A percentile compares a stretch with the other conserved stretches of the same genome.
Evolutionary conservation across 805 yeast genomes (phyloP).

Genomic region (Wickerhamomyces chambardii): DNA sequence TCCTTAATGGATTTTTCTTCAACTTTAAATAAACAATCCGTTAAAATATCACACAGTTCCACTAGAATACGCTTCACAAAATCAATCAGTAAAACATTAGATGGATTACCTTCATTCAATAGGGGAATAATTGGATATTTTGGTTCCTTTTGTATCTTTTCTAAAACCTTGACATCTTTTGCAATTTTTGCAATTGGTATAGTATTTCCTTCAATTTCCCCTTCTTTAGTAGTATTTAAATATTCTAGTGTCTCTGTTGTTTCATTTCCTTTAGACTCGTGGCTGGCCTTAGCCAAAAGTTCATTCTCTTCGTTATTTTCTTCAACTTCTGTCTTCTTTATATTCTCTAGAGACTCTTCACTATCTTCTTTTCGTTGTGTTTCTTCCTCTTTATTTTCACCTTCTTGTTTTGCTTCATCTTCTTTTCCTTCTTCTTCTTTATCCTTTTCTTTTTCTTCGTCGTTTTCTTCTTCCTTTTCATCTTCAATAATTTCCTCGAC

Average conservation of each 20-base stretch:
- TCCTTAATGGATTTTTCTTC: constrained; percentile 36
- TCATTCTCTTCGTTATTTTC: neutral
- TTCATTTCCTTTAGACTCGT: neutral
- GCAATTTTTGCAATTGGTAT: no score
- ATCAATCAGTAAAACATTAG: constrained; percentile 24
- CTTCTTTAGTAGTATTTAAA: no score
- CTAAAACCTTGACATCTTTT: neutral
- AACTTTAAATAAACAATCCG: constrained; percentile 22
- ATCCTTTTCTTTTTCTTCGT: constrained; percentile 1
- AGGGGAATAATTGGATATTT: neutral
- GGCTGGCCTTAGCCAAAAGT: no score
- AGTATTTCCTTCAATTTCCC: no score
- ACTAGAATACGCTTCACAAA: constrained; percentile 25
- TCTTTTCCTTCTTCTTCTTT: constrained; percentile 3
- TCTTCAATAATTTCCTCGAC: constrained; percentile 1
- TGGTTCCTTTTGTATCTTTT: neutral
- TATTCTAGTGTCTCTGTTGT: neutral
- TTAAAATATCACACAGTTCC: constrained; percentile 21
- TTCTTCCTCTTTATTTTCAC: constrained; percentile 1
- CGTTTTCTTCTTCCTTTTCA: neutral
- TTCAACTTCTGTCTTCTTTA: neutral
- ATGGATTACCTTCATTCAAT: constrained; percentile 4
- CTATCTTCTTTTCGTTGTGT: neutral
- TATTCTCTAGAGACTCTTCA: neutral
- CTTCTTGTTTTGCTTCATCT: constrained; percentile 2